Base-by-base conservation (phyloP, 768 basidiomycete species). In the Lactarius sanguifluus region DNA sequence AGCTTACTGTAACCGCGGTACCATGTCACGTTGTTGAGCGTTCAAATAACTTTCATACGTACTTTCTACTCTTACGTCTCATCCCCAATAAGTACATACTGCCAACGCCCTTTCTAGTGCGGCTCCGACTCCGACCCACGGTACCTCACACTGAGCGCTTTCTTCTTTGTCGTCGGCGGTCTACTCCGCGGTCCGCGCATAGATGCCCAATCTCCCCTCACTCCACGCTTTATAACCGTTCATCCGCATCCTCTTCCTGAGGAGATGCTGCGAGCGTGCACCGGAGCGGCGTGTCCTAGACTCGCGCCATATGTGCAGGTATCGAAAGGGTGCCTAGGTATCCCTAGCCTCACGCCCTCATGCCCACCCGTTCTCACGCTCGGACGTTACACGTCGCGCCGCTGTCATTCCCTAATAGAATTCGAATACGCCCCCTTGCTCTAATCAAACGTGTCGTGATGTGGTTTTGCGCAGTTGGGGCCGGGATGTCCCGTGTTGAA, bases 391-490 rank as follows among this genome's bases (percentile, higher is more conserved):
- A 43, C 43, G 25, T 57, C 63, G 38, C 36, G 47, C 63, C 45
- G 63, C 47, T 57, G 63, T 57, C 43, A 43, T 47, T 55, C 59
- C 52, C 41, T 61, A 54, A 66, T 59, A 55, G 62, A 63, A 59
- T 52, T 57, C 25, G 58, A 30, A 15, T 43, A 43, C 28, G 32
- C 40, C 60, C 59, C 30, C 40, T 60, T 57, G n/a, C 61, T 58
- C 66, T 55, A 57, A 66, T 62, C 61, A 62, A 62, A 66, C 56
- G 62, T 67, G 57, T 67, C 62, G 40, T 64, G 66, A 67, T 63
- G 66, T 62, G n/a, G 23, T 54, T 54, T 63, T 64, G 59, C 66
- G 66, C 52, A 64, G 30, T 38, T 38, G 56, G 30, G 18, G 32
- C 58, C 65, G 65, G 66, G 50, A 64, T 25, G 62, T 59, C 20